Base-by-base conservation (phyloP, 495 filamentous ascomycete species). In the Neurospora terricola region DNA sequence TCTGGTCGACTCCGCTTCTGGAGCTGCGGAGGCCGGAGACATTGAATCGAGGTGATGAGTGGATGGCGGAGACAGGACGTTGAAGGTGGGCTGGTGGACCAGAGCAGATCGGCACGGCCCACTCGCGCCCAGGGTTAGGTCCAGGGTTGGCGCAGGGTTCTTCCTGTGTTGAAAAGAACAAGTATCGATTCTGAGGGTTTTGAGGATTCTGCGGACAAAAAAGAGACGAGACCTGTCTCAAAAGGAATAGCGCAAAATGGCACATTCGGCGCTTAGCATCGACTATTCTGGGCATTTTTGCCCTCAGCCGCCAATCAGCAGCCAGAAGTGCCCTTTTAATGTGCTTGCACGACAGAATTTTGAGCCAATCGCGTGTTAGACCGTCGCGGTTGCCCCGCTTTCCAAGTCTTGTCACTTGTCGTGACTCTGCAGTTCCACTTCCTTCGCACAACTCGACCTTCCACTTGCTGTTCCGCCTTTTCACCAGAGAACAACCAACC, bases 281-380 rank as follows among this genome's bases (percentile, higher is more conserved):
- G 68, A 75, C 74, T 79, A 77, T 74, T 75, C 59, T 37, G 21
- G 45, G 72, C 72, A 72, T 71, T 73, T 74, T 73, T 18, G 11
- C 48, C 5, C 4, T 23, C 36, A 62, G 37, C 3, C 30, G 36
- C 80, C 80, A 82, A 82, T 81, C 45, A 77, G 68, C 66, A 3
- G 21, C 39, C 5, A 16, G 71, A n/a, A 38, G 45, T 4, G 71
- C 48, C 70, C 73, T 72, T 74, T 73, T 74, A 59, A 70, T 73
- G 72, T 62, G 75, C 72, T 74, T 72, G 76, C 78, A 81, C 78
- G 69, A 76, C 77, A 80, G 73, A 73, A 73, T 80, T 82, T 79
- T 70, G 21, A 69, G 39, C 80, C 79, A 82, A 82, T 82, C 45
- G 70, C 54, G 54, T 66, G 54, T 66, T 66, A 66, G 54, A 34